phyloP scores from a whole-genome alignment of 2,329 filamentous ascomycete genomes.

The Hymenoscyphus salicellus region DNA sequence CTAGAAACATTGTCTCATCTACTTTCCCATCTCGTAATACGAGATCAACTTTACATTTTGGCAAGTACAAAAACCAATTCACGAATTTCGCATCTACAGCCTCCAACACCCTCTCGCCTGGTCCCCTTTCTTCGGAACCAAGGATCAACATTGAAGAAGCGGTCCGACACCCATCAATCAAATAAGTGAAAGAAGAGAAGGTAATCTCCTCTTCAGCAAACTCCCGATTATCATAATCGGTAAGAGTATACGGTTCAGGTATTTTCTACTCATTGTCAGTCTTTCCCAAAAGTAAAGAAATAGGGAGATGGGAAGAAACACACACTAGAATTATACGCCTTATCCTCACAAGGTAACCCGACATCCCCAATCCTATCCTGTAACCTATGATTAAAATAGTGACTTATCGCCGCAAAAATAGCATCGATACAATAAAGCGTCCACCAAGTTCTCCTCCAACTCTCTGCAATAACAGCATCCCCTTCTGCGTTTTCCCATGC shows the following conservation, averaged over 20 bases:
- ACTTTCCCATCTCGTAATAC: constrained; percentile 36
- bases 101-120: constrained; percentile 34
- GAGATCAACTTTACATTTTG: constrained; percentile 39
- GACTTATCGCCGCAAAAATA: constrained; percentile 32
- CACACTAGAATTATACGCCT: constrained; percentile 47
- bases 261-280: constrained; percentile 33
- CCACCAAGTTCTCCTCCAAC: constrained; percentile 71
- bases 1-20: constrained; percentile 40
- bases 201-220: constrained; percentile 53
- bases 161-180: constrained; percentile 62
- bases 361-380: constrained; percentile 52
- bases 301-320: constrained; percentile 15
- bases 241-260: constrained; percentile 47
- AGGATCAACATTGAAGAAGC: constrained; percentile 50
- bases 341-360: constrained; percentile 63
- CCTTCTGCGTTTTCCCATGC: constrained; percentile 46
- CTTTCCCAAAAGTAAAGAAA: background rate
- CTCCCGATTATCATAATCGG: constrained; percentile 59
- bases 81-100: constrained; percentile 31
- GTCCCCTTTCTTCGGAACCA: constrained; percentile 45
- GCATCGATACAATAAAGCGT: constrained; percentile 62
- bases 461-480: constrained; percentile 52
- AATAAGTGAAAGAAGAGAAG: constrained; percentile 66
- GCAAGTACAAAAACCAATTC: constrained; percentile 39
- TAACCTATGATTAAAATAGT: constrained; percentile 38